Base-by-base conservation (phyloP, 2,329 filamentous ascomycete species). In the Aspergillus jensenii region DNA sequence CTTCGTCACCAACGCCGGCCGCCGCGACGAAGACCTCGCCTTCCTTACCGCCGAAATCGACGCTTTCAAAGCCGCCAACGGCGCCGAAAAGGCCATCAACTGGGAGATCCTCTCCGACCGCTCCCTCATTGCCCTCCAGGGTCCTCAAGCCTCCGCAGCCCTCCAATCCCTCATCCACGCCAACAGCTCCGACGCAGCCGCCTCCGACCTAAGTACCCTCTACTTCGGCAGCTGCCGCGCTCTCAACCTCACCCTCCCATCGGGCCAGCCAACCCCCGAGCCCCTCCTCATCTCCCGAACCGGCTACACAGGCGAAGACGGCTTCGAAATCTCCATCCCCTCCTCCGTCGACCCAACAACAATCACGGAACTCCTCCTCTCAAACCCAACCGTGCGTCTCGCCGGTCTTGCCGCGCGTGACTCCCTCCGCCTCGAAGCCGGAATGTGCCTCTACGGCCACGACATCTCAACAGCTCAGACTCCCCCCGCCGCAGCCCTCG, bases 391-490 rank as follows among this genome's bases (percentile, higher is more conserved):
- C 25, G 80, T 96, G 15, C 88, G 89, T 69, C 84, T 96, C 46
- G 92, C 93, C 2, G 95, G 95, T 3, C 84, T 99, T 0, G 95
- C 93, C 9, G 91, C 95, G 2, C 86, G 95, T 63, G 95, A 99
- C 76, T 96, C 90, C 61, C 85, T 99, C 59, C 88, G 95, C 47
- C 86, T 99, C 31, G 95, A 99, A 79, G 95, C 95, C 0, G 95
- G 95, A 60, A 96, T 99, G 93, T 99, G 95, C 76, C 84, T 99
- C n/a, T 99, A 99, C 78, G 95, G 95, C n/a, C 91, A 98, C 78
- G 95, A 99, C 74, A 84, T 99, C 39, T 87, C 96, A 73, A 93
- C 96, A 58, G 80, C 79, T 0, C 89, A 84, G 11, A 90, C 88
- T 1, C 88, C 88, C 1, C 86, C 89, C 4, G 84, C 87, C 70